Percentiles rank a stretch among this genome's conserved stretches.
phyloP scores from a whole-genome alignment of 2,329 filamentous ascomycete genomes.

The Penicillium sp. region DNA sequence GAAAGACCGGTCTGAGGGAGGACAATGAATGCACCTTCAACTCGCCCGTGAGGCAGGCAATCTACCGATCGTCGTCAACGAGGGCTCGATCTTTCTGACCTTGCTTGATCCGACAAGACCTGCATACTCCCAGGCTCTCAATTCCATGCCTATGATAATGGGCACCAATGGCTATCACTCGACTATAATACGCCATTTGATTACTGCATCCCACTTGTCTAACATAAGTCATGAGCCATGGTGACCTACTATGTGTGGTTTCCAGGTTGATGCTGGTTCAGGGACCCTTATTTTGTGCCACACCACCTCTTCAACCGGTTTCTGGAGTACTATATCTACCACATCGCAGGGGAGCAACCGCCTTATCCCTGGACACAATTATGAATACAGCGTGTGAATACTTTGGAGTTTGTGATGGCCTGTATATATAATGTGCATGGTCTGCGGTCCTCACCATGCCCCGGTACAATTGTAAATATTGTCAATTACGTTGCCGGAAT shows the following conservation, averaged over 20 bases:
- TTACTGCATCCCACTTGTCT: not conserved
- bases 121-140: not conserved
- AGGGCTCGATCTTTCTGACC: not conserved
- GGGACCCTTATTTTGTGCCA: not conserved
- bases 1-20: slow-evolving; percentile 23
- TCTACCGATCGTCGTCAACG: not conserved
- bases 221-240: not conserved
- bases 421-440: not conserved
- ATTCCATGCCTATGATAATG: not conserved
- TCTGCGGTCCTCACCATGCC: too few species aligned
- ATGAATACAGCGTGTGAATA: not conserved
- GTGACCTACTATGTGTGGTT: not conserved
- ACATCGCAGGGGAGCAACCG: not conserved
- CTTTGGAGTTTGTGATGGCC: not conserved
- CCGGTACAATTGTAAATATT: too few species aligned
- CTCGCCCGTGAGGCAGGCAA: not conserved
- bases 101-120: not conserved
- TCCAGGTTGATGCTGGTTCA: not conserved
- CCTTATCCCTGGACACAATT: not conserved
- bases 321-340: not conserved
- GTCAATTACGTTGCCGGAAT: not conserved
- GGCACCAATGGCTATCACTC: not conserved
- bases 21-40: slow-evolving; percentile 4
- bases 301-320: not conserved
- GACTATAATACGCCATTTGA: not conserved